These are phyloP conservation scores for Plantago rigida DNA, from an alignment of 305 asterid species.

Conservation along the genomic window DNA sequence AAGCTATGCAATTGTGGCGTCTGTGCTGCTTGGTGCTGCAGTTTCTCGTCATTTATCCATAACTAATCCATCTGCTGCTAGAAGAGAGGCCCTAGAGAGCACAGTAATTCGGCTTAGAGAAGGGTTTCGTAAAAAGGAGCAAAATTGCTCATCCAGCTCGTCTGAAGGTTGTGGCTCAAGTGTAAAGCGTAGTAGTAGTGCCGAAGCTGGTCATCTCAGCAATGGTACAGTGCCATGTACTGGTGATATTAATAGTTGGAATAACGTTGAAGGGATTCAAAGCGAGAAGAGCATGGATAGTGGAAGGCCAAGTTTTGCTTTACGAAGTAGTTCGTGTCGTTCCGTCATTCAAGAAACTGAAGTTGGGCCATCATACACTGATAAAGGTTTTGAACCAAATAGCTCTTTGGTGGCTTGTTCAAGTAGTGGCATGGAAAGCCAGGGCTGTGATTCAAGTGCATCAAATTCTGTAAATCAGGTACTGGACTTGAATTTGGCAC, in stretches of 20 bases:
- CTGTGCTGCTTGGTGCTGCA: constrained; percentile 95
- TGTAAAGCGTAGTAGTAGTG: constrained; percentile 96
- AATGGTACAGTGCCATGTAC: constrained; percentile 56
- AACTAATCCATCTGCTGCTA: constrained; percentile 77
- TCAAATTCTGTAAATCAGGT: constrained; percentile 74
- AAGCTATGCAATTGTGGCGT: constrained; percentile 92
- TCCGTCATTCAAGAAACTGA: constrained; percentile 87
- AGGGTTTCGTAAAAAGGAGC: constrained; percentile 90
- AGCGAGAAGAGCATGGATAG: constrained; percentile 89
- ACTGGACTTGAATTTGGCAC: constrained; percentile 79
- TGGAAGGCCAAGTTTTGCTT: constrained; percentile 81
- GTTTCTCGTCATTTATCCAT: constrained; percentile 88
- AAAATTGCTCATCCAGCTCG: constrained; percentile 83
- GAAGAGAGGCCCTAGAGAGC: constrained; percentile 94
- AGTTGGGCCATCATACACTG: constrained; percentile 72
- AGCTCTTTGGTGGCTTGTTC: constrained; percentile 72
- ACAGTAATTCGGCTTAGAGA: constrained; percentile 94
- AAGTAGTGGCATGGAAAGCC: constrained; percentile 95
- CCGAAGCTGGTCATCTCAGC: constrained; percentile 89
- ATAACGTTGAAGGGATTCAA: constrained; percentile 70
- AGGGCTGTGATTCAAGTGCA: constrained; percentile 79
- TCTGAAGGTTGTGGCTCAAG: constrained; percentile 98
- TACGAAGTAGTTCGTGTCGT: constrained; percentile 81
- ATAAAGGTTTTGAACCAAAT: constrained; percentile 55
- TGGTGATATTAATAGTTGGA: constrained; percentile 71